These are phyloP conservation scores for Tubosaeta sp. DNA, from an alignment of 768 basidiomycete species.

Conservation along the genomic window DNA sequence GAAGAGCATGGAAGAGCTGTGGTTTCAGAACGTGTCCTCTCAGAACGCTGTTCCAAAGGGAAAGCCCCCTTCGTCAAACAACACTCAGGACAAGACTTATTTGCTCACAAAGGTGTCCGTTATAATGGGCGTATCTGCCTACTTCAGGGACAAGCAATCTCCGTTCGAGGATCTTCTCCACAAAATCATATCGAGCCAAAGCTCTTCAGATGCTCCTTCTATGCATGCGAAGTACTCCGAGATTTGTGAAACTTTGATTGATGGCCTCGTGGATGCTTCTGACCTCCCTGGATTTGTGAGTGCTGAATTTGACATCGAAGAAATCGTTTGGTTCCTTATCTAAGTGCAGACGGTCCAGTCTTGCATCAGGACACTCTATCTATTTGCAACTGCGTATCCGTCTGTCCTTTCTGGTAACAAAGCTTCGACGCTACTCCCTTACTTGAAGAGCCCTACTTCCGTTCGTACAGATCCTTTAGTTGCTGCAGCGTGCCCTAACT, in stretches of 20 bases:
- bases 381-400: slow-evolving; percentile 81
- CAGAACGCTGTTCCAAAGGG: slow-evolving; percentile 37
- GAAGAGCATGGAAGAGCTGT: slow-evolving; percentile 87
- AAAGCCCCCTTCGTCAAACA: slow-evolving; percentile 27
- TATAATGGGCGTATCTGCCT: slow-evolving; percentile 80
- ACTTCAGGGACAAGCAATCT: slow-evolving; percentile 79
- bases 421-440: slow-evolving; percentile 84
- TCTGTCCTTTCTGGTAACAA: slow-evolving; percentile 77
- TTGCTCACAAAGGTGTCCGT: slow-evolving; percentile 67
- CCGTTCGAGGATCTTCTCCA: slow-evolving; percentile 82
- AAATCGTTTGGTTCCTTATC: background rate
- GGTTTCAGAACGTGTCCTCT: slow-evolving; percentile 55
- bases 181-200: slow-evolving; percentile 74
- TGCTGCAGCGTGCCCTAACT: slow-evolving; percentile 2
- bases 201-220: slow-evolving; percentile 44
- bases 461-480: slow-evolving; percentile 40
- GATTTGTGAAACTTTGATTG: slow-evolving; percentile 82
- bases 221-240: slow-evolving; percentile 71
- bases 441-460: slow-evolving; percentile 77
- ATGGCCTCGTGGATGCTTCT: slow-evolving; percentile 83
- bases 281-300: slow-evolving; percentile 74
- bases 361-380: slow-evolving; percentile 79
- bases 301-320: slow-evolving; percentile 7
- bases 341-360: slow-evolving; percentile 66
- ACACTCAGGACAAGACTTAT: slow-evolving; percentile 47